phyloP scores from a whole-genome alignment of 2,329 filamentous ascomycete genomes.

The Alternaria rosae region DNA sequence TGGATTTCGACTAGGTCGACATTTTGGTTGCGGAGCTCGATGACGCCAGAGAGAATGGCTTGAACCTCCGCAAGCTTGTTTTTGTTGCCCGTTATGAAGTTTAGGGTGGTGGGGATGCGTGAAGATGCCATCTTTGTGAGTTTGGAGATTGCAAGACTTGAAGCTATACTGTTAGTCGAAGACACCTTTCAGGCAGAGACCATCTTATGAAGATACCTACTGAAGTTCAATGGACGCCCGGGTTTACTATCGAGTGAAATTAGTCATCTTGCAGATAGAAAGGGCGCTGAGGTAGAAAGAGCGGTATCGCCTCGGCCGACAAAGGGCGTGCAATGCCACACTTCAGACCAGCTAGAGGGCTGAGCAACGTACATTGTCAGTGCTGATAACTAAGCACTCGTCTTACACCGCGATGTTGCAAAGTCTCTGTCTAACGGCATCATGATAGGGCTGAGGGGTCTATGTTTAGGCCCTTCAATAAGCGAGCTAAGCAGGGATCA shows the following conservation, averaged over 20 bases:
- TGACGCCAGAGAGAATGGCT: conserved; percentile 76
- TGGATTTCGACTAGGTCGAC: conserved; percentile 90
- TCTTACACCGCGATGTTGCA: conserved; percentile 2
- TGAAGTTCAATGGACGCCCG: conserved; percentile 4
- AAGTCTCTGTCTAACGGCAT: not conserved
- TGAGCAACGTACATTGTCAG: conserved; percentile 5
- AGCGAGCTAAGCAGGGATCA: conserved; percentile 19
- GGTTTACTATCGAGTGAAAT: conserved; percentile 25
- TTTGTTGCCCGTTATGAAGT: conserved; percentile 96
- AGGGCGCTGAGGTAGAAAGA: conserved; percentile 5
- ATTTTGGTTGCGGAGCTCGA: conserved; percentile 75
- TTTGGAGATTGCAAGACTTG: not conserved
- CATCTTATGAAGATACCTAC: too few relatives aligned
- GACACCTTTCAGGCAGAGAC: too few relatives aligned
- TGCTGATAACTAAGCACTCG: not conserved
- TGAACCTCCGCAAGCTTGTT: conserved; percentile 90
- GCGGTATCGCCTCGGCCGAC: not conserved
- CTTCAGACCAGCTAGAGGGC: not conserved
- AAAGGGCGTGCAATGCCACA: conserved; percentile 7
- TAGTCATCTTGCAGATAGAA: not conserved
- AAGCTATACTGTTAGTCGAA: too few relatives aligned
- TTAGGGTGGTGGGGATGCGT: conserved; percentile 63
- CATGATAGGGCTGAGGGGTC: conserved; percentile 15
- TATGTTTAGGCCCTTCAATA: conserved; percentile 14
- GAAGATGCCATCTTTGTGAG: conserved; percentile 21